A percentile compares a stretch with the other conserved stretches of the same genome.
phyloP scores from a whole-genome alignment of 306 rosid species.

The Senna siamea region DNA sequence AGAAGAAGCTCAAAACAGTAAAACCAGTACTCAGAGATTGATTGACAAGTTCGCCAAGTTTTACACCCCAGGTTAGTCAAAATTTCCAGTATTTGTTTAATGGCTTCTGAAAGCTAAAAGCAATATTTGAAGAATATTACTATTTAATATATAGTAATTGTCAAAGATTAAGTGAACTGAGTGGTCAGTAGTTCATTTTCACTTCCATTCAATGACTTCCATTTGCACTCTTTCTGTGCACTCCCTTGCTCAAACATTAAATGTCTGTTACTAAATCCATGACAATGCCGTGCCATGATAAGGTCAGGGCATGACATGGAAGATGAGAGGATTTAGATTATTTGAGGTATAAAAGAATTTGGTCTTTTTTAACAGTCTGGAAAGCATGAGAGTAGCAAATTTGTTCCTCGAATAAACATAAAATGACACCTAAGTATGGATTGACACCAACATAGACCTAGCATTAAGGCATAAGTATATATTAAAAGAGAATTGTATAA shows the following conservation, averaged over 20 bases:
- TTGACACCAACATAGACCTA: not conserved
- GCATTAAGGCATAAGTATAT: not conserved
- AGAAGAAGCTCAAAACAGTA: conserved; percentile 94
- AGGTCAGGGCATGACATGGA: not conserved
- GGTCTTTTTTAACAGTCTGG: not conserved
- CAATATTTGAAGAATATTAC: not conserved
- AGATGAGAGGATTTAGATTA: conserved; percentile 13
- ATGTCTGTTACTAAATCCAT: conserved; percentile 15
- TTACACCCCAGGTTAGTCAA: conserved; percentile 87
- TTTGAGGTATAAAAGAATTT: not conserved
- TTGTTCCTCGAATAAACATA: not conserved
- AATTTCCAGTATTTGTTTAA: conserved; percentile 1
- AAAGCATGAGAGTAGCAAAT: not conserved
- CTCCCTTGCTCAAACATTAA: no score
- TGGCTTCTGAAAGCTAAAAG: conserved; percentile 19
- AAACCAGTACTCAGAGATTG: conserved; percentile 72
- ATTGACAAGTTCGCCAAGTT: conserved; percentile 82
- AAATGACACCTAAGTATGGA: not conserved
- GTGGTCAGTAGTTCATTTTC: not conserved
- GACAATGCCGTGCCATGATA: no score
- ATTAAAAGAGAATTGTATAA: not conserved
- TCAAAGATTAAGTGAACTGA: not conserved
- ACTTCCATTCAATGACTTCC: not conserved
- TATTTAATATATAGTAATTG: not conserved
- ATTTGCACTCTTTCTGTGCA: not conserved